These are phyloP conservation scores for Karstenula rhodostoma DNA, from an alignment of 2,329 filamentous ascomycete genomes.

Conservation along the genomic window DNA sequence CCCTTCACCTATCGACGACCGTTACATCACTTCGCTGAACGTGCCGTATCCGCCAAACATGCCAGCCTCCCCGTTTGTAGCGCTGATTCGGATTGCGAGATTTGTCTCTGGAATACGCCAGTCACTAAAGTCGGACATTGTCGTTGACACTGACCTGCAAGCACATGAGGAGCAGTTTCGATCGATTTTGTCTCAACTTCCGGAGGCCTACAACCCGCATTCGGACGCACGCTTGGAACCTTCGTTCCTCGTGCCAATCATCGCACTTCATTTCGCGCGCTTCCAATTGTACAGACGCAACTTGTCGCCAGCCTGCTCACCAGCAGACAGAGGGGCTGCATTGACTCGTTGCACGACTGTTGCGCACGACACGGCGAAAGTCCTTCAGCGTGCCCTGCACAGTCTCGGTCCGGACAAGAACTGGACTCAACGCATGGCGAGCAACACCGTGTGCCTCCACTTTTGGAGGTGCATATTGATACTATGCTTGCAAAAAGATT, in stretches of 20 bases:
- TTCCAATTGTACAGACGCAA: constrained; percentile 90
- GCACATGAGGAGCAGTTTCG: constrained; percentile 83
- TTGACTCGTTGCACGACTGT: constrained; percentile 79
- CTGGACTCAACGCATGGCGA: constrained; percentile 72
- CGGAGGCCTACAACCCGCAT: constrained; percentile 73
- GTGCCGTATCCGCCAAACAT: constrained; percentile 50
- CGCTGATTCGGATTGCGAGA: constrained; percentile 82
- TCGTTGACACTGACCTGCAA: constrained; percentile 73
- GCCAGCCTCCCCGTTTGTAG: constrained; percentile 71
- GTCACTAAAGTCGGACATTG: constrained; percentile 68
- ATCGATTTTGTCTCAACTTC: constrained; percentile 77
- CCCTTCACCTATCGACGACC: constrained; percentile 82
- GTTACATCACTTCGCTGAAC: constrained; percentile 69
- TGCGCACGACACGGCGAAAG: constrained; percentile 78
- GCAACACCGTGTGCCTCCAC: constrained; percentile 79
- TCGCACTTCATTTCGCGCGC: constrained; percentile 83
- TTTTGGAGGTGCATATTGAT: constrained; percentile 88
- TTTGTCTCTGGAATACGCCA: constrained; percentile 77
- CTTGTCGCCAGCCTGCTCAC: constrained; percentile 74
- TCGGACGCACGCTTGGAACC: constrained; percentile 75
- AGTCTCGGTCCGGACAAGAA: constrained; percentile 43
- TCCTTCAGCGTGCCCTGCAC: constrained; percentile 73
- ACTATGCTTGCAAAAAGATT: constrained; percentile 76
- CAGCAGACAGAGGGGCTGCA: constrained; percentile 72
- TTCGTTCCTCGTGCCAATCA: constrained; percentile 75